Base-by-base conservation (phyloP, 179 eudicot genomes). In the Silene noctiflora region DNA sequence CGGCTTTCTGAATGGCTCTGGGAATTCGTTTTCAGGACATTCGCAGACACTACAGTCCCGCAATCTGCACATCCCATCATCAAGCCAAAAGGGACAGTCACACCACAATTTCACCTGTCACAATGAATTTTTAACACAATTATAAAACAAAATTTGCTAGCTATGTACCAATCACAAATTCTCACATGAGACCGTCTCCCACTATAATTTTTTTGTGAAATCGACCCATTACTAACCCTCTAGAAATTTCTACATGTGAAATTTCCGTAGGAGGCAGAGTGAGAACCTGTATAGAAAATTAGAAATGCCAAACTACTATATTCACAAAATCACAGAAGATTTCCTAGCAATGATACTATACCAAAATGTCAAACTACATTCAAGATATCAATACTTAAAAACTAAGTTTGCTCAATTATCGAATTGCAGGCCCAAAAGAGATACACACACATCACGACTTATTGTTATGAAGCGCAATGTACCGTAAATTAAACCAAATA, bases 11-110 rank as follows among this genome's bases (percentile, higher is more conserved):
- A 94, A 89, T 16, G 86, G 61, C 73, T 90, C 94, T 0, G 98
- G 98, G 74, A 94, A 94, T 74, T 94, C 98, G 85, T 77, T 83
- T 69, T 94, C 97, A 61, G 96, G 91, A 76, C 98, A 94, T 87
- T 94, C 98, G 73, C 96, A 94, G 29, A 94, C 98, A 77, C 94
- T 94, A 77, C 97, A 94, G 78, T 92, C 97, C 12, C 94, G 93
- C 74, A 92, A 80, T 21, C 81, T 78, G 78, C 98, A 94, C 98
- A 90, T 90, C 51, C 98, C 98, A 84, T 94, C 97, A 81, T 94
- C 97, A 42, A 86, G 97, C 98, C 98, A 94, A 84, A 94, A 90
- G 51, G 96, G 97, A 81, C 98, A 94, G 81, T 94, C 93, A 81
- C 96, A 94, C 98, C 96, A 94, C 71, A 94, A 75, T 77, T 92